phyloP scores from a whole-genome alignment of 192 early-diverging fungal genomes.

The Rhizophagus clarus region DNA sequence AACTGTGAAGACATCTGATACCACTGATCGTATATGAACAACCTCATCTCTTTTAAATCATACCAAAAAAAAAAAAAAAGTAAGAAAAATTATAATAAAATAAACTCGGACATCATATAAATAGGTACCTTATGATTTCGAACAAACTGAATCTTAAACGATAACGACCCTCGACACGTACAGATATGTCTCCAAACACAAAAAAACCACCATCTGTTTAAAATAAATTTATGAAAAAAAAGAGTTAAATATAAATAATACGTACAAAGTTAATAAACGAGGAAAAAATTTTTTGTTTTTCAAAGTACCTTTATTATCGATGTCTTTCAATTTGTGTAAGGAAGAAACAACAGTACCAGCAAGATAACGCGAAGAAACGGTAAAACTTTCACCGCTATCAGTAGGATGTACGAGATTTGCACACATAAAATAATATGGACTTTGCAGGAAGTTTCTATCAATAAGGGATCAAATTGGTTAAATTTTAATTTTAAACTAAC shows the following conservation, averaged over 20 bases:
- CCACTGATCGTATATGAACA: conserved; percentile 65
- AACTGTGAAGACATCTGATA: conserved; percentile 75
- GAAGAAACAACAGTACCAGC: conserved; percentile 92
- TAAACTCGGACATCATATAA: no score
- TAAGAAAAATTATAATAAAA: not conserved
- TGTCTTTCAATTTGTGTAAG: conserved; percentile 80
- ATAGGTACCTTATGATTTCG: conserved; percentile 68
- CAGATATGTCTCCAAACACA: conserved; percentile 92
- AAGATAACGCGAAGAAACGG: conserved; percentile 74
- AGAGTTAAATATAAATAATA: not conserved
- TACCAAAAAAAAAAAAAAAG: conserved; percentile 56
- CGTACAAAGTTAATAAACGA: not conserved
- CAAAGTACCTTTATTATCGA: conserved; percentile 62
- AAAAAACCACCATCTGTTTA: conserved; percentile 82
- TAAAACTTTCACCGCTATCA: conserved; percentile 65
- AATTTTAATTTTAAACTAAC: not conserved
- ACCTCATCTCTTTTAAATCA: conserved; percentile 52
- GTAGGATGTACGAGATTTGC: conserved; percentile 76
- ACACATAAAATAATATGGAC: conserved; percentile 95
- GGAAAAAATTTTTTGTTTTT: not conserved
- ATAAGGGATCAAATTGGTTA: not conserved
- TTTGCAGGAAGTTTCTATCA: conserved; percentile 54
- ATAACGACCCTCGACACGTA: conserved; percentile 80
- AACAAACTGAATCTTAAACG: conserved; percentile 84
- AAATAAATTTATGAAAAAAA: not conserved